Conservation (phyloP, 225 moss, liverwort and hornwort genomes). For the Marchantia polymorpha region DNA sequence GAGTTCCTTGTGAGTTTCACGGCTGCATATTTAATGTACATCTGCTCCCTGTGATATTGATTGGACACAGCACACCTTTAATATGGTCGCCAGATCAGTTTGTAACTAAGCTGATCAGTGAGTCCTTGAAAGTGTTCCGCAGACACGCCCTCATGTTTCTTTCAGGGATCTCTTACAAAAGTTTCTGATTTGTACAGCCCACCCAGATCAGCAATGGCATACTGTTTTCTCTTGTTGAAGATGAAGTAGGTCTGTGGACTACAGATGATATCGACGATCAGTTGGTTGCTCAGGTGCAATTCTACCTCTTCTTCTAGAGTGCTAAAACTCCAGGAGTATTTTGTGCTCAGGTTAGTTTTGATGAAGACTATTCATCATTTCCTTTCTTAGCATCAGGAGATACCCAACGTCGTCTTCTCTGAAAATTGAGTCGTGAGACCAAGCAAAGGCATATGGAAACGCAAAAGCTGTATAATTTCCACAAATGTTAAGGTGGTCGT, state of each 20-base stretch:
- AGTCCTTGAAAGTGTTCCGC: conserved; percentile 10
- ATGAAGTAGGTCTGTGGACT: conserved; percentile 96
- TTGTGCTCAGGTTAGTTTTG: not conserved
- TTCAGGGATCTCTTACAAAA: conserved; percentile 25
- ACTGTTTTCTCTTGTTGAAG: conserved; percentile 77
- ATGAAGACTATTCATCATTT: not conserved
- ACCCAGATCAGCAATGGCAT: conserved; percentile 58
- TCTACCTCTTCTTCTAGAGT: not conserved
- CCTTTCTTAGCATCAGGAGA: not conserved
- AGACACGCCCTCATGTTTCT: conserved; percentile 19
- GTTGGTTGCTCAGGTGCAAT: conserved; percentile 56
- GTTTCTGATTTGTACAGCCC: conserved; percentile 32
- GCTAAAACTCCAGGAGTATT: not conserved
- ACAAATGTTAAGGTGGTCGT: not conserved
- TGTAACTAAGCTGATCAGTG: not conserved
- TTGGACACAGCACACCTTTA: too few species aligned
- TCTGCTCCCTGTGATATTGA: not conserved
- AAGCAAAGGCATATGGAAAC: not conserved
- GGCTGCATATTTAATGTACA: not conserved
- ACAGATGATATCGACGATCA: conserved; percentile 88
- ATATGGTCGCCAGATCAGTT: not conserved
- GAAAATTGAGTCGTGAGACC: not conserved
- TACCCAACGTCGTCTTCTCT: not conserved
- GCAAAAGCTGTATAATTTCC: not conserved
- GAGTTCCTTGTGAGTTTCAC: not conserved